Conservation (phyloP, 768 basidiomycete species). For the Termitomyces sp. region DNA sequence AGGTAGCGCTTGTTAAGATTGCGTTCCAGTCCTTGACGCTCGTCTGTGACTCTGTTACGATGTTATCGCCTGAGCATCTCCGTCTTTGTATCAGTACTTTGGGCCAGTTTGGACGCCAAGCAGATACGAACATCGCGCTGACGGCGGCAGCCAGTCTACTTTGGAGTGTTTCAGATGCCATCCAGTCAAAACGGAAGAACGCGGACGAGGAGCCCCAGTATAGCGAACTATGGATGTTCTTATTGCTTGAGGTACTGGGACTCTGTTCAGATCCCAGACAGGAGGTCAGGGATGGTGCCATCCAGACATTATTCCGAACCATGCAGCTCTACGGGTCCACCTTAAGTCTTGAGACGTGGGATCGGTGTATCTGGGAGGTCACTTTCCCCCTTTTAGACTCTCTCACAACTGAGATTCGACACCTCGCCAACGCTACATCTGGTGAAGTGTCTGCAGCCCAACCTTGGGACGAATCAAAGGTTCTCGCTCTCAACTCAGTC, state of each 20-base stretch:
- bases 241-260: conserved; percentile 77
- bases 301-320: conserved; percentile 91
- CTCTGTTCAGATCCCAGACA: conserved; percentile 78
- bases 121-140: conserved; percentile 93
- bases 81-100: conserved; percentile 87
- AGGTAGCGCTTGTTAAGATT: conserved; percentile 77
- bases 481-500: conserved; percentile 77
- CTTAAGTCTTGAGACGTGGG: conserved; percentile 80
- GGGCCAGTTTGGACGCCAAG: conserved; percentile 86
- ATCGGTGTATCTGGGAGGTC: conserved; percentile 86
- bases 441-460: conserved; percentile 22
- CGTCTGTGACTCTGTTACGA: conserved; percentile 88
- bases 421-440: conserved; percentile 20
- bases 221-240: conserved; percentile 90
- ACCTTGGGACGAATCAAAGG: conserved; percentile 86
- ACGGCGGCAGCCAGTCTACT: conserved; percentile 90
- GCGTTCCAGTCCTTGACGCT: conserved; percentile 92
- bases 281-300: conserved; percentile 90
- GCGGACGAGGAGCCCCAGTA: conserved; percentile 64
- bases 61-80: conserved; percentile 75
- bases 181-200: conserved; percentile 76
- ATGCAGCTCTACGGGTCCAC: conserved; percentile 91
- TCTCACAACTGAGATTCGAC: conserved; percentile 53
- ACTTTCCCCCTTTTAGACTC: conserved; percentile 82
- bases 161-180: conserved; percentile 95